Percentiles rank a stretch among this genome's conserved stretches.
phyloP scores from a whole-genome alignment of 179 eudicot genomes.

The Patellifolia procumbens region DNA sequence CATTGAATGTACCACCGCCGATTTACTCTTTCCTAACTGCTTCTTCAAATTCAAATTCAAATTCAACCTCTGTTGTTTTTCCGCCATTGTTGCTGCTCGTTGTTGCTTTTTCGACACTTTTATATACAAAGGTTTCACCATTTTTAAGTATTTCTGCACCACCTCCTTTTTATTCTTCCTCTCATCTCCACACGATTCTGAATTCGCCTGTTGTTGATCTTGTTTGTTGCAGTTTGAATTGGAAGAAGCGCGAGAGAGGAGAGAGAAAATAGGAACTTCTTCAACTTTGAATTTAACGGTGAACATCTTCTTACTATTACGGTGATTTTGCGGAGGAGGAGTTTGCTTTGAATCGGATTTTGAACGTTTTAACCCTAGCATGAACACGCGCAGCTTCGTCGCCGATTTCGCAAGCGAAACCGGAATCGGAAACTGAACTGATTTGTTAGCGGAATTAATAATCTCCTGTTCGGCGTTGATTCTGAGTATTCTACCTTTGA shows the following conservation, averaged over 20 bases:
- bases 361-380: conserved; percentile 59
- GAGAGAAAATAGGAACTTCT: conserved; percentile 58
- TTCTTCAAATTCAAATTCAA: conserved; percentile 54
- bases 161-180: conserved; percentile 48
- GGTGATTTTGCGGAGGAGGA: conserved; percentile 16
- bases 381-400: conserved; percentile 47
- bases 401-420: conserved; percentile 47
- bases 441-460: conserved; percentile 21
- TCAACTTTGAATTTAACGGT: conserved; percentile 58
- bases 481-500: conserved; percentile 45
- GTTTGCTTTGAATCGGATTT: conserved; percentile 35
- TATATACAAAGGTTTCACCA: conserved; percentile 66
- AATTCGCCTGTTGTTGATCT: not conserved
- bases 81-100: conserved; percentile 23
- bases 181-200: conserved; percentile 28
- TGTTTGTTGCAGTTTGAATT: conserved; percentile 8
- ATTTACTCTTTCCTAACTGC: conserved; percentile 67
- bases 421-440: conserved; percentile 28
- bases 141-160: conserved; percentile 64
- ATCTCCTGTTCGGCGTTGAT: conserved; percentile 33
- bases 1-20: conserved; percentile 41
- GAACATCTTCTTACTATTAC: conserved; percentile 31
- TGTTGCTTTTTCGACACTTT: conserved; percentile 55
- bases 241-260: conserved; percentile 52
- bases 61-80: conserved; percentile 35